A percentile compares a stretch with the other conserved stretches of the same genome.
These are phyloP conservation scores for Pleurotus tuoliensis DNA, from an alignment of 768 basidiomycete genomes.

Conservation along the genomic window DNA sequence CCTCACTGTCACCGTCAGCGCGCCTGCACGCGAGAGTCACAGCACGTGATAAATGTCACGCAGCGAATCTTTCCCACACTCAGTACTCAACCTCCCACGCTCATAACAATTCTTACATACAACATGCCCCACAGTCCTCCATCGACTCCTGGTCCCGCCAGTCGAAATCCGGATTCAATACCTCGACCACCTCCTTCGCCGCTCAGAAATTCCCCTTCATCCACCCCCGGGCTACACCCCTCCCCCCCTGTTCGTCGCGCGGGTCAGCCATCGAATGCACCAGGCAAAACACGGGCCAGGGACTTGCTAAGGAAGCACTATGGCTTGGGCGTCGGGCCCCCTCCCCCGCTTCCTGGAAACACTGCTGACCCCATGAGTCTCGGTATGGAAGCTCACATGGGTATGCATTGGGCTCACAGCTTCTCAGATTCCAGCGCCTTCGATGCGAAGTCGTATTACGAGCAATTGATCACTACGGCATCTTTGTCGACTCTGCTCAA, in stretches of 20 bases:
- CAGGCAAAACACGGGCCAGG: conserved; percentile 56
- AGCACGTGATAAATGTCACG: not conserved
- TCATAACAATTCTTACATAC: not conserved
- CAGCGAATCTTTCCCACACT: not conserved
- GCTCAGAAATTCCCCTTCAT: conserved; percentile 33
- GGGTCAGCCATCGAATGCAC: conserved; percentile 15
- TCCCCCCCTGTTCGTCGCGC: not conserved
- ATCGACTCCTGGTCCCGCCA: conserved; percentile 15
- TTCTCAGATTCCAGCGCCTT: conserved; percentile 72
- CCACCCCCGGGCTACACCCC: conserved; percentile 12
- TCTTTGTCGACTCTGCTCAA: conserved; percentile 71
- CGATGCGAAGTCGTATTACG: conserved; percentile 81
- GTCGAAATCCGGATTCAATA: conserved; percentile 21
- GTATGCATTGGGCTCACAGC: conserved; percentile 5
- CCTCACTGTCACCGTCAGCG: no score
- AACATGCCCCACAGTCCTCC: not conserved
- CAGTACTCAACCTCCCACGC: not conserved
- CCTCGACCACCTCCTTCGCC: conserved; percentile 40
- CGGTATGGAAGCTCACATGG: conserved; percentile 36
- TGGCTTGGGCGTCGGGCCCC: conserved; percentile 75
- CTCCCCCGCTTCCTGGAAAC: conserved; percentile 53
- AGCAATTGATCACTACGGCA: conserved; percentile 80
- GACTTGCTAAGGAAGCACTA: conserved; percentile 85
- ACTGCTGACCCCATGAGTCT: conserved; percentile 78
- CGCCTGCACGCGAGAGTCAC: conserved; percentile 2